Percentiles rank a stretch among this genome's conserved stretches.
These are phyloP conservation scores for Phlebiopsis flavidoalba DNA, from an alignment of 768 basidiomycete genomes.

Conservation along the genomic window DNA sequence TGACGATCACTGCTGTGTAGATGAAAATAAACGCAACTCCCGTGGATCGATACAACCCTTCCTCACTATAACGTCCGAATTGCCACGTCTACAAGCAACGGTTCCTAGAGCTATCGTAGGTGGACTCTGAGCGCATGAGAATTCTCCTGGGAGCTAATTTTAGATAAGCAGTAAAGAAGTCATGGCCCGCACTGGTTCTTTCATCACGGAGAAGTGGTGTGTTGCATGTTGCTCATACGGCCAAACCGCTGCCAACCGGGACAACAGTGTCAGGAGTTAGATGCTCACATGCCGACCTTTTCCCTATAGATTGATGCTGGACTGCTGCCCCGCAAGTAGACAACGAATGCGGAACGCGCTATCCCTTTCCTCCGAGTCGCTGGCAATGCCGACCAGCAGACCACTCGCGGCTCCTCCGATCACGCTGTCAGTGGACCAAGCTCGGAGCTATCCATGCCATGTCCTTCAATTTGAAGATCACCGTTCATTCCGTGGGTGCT, in stretches of 20 bases:
- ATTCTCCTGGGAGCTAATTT: no score
- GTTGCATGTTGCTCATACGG: background rate
- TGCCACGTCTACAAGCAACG: no score
- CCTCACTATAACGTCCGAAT: no score
- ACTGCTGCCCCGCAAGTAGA: background rate
- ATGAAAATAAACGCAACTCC: no score
- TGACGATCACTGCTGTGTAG: no score
- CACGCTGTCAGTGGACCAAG: background rate
- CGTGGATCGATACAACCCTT: no score
- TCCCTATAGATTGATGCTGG: background rate
- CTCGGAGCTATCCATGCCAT: background rate
- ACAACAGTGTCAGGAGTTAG: background rate
- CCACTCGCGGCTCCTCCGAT: background rate
- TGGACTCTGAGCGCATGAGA: no score
- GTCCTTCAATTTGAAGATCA: background rate
- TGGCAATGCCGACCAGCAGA: background rate
- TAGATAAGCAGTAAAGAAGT: no score
- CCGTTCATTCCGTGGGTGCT: background rate
- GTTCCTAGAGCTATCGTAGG: no score
- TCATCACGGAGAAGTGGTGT: background rate
- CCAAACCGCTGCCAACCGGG: no score
- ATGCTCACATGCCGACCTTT: background rate
- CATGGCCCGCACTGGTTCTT: background rate
- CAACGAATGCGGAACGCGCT: background rate
- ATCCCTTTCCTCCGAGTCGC: background rate